phyloP scores from a whole-genome alignment of 148 eudicot species.

The Persicaria maculosa region DNA sequence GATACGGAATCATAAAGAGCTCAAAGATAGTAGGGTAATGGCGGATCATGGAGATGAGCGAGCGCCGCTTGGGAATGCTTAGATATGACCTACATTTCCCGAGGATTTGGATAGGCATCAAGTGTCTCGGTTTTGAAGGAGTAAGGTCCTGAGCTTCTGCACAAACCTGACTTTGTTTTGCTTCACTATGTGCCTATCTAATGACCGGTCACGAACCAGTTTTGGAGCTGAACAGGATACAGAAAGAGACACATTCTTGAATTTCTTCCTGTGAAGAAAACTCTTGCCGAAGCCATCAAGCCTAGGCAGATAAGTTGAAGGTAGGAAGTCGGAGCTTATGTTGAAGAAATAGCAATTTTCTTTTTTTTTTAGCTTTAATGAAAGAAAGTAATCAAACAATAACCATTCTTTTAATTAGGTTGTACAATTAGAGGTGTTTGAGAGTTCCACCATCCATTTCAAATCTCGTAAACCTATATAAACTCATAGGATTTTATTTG shows the following conservation, averaged over 20 bases:
- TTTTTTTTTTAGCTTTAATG: no score
- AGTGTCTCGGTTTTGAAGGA: slow-evolving; percentile 92
- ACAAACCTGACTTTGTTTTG: slow-evolving; percentile 78
- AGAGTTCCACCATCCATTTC: no score
- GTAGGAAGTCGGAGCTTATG: slow-evolving; percentile 8
- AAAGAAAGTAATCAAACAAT: no score
- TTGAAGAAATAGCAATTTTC: no score
- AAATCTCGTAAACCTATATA: no score
- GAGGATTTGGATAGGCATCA: slow-evolving; percentile 61
- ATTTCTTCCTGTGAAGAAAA: slow-evolving; percentile 5
- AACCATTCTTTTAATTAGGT: no score
- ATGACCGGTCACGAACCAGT: slow-evolving; percentile 53
- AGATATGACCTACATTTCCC: slow-evolving; percentile 69
- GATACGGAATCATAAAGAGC: slow-evolving; percentile 66
- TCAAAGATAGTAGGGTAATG: slow-evolving; percentile 82
- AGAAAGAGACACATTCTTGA: slow-evolving; percentile 16
- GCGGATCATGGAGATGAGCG: slow-evolving; percentile 64
- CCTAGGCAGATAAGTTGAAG: slow-evolving; percentile 3
- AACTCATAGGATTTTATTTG: no score
- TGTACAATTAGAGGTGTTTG: no score
- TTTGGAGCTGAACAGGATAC: slow-evolving; percentile 42
- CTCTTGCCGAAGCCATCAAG: no score
- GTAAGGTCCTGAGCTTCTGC: slow-evolving; percentile 70
- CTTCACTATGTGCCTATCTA: slow-evolving; percentile 77
- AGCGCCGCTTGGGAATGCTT: slow-evolving; percentile 48